Conservation (phyloP, 1,284 basidiomycete species). For the Ceratobasidium sp. region DNA sequence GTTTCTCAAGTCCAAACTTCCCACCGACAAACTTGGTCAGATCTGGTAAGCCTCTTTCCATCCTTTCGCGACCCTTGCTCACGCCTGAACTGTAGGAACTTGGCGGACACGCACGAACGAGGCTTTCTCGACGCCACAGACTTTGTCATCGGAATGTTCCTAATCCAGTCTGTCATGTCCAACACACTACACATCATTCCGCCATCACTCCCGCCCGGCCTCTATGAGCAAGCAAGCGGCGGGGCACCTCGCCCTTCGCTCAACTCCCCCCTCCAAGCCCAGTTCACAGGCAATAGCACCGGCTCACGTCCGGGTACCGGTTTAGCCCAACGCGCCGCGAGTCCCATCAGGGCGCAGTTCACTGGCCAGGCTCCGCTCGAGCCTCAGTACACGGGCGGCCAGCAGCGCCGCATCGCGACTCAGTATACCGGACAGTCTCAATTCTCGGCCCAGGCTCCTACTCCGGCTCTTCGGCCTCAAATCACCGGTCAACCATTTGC, state of each 20-base stretch:
- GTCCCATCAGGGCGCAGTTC: conserved; percentile 69
- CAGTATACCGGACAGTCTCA: conserved; percentile 48
- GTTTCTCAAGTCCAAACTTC: conserved; percentile 93
- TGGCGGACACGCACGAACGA: conserved; percentile 94
- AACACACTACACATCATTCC: conserved; percentile 84
- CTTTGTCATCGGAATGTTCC: conserved; percentile 97
- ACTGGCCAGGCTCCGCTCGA: conserved; percentile 68
- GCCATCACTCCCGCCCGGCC: conserved; percentile 81
- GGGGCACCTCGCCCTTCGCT: conserved; percentile 56
- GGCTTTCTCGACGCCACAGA: conserved; percentile 92
- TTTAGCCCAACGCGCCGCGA: conserved; percentile 51
- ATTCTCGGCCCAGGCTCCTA: conserved; percentile 50
- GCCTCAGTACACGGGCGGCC: conserved; percentile 65
- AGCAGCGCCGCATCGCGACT: conserved; percentile 49
- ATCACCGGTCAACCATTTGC: conserved; percentile 55
- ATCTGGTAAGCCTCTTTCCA: conserved; percentile 78
- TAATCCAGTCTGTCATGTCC: conserved; percentile 94
- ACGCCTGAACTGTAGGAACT: conserved; percentile 71
- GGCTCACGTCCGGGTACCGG: conserved; percentile 72
- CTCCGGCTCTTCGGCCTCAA: conserved; percentile 57
- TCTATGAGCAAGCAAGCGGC: conserved; percentile 89
- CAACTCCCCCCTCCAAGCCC: conserved; percentile 50
- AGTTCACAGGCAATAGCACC: conserved; percentile 56
- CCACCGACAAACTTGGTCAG: conserved; percentile 90
- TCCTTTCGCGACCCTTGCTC: conserved; percentile 23